These are phyloP conservation scores for Candida germanica DNA, from an alignment of 805 yeast species.

Conservation along the genomic window DNA sequence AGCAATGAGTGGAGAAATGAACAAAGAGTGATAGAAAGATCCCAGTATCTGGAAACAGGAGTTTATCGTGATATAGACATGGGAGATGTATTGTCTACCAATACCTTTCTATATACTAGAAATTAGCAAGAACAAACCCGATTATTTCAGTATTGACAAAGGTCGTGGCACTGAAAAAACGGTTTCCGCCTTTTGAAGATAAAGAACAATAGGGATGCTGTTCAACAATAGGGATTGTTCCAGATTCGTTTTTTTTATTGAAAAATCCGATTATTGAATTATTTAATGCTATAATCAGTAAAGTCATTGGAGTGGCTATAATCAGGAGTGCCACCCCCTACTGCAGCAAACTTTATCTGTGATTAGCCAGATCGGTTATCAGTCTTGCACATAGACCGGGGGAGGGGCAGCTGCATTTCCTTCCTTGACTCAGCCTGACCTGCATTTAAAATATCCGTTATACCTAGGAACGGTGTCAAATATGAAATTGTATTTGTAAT, in stretches of 20 bases:
- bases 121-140: too few relatives aligned
- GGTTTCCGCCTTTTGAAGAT: constrained; percentile 13
- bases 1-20: too few relatives aligned
- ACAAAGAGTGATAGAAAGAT: too few relatives aligned
- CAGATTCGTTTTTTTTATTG: too few relatives aligned
- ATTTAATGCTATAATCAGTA: neutral
- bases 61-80: too few relatives aligned
- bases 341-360: neutral
- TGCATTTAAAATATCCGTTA: neutral
- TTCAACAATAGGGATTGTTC: neutral
- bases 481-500: neutral
- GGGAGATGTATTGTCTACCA: neutral
- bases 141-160: neutral
- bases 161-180: neutral
- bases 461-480: neutral
- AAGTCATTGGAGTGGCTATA: neutral
- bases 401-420: too few relatives aligned
- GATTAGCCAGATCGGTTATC: neutral
- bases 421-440: neutral
- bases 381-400: too few relatives aligned
- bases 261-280: too few relatives aligned
- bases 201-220: neutral
- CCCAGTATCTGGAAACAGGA: too few relatives aligned
- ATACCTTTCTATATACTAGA: too few relatives aligned
- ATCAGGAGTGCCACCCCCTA: neutral